A percentile compares a stretch with the other conserved stretches of the same genome.
Evolutionary conservation across 345 rosid species (phyloP).

Genomic region (Cardamine resedifolia): DNA sequence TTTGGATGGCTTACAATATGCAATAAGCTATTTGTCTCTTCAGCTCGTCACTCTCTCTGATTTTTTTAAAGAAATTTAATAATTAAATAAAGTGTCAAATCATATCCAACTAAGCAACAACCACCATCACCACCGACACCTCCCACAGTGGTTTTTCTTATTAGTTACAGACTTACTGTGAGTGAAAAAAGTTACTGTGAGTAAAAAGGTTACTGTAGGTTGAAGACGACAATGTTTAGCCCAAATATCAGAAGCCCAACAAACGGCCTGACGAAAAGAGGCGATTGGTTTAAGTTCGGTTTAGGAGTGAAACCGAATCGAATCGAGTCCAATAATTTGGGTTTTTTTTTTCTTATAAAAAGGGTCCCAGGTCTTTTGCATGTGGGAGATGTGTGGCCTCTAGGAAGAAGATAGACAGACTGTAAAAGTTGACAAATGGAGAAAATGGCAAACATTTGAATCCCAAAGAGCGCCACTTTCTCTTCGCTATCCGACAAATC

Average conservation of each 20-base stretch:
- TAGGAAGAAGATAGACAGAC: slow-evolving; percentile 13
- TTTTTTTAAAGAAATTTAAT: background rate
- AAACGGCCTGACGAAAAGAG: background rate
- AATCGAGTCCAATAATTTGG: slow-evolving; percentile 15
- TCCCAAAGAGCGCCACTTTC: slow-evolving; percentile 38
- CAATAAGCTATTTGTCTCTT: slow-evolving; percentile 32
- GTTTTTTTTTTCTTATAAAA: background rate
- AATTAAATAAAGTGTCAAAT: slow-evolving; percentile 4
- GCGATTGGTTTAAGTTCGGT: background rate
- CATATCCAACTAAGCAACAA: slow-evolving; percentile 34
- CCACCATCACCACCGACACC: slow-evolving; percentile 42
- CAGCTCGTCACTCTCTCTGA: slow-evolving; percentile 24
- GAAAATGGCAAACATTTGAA: slow-evolving; percentile 45
- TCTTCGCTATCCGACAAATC: slow-evolving; percentile 33
- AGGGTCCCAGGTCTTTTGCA: slow-evolving; percentile 10
- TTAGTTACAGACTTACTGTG: slow-evolving; percentile 13
- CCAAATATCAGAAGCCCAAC: background rate
- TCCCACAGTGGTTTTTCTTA: slow-evolving; percentile 7
- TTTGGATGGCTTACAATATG: slow-evolving; percentile 22
- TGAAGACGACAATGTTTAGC: background rate
- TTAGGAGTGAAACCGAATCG: background rate
- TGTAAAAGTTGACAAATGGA: slow-evolving; percentile 17
- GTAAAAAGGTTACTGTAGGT: background rate
- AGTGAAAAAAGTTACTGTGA: background rate
- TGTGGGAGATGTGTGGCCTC: slow-evolving; percentile 22